Evolutionary conservation across 192 early-diverging fungal genomes (phyloP), one percentile per base, ranked within the genome.

Genomic region (Rhizophagus sp.): DNA sequence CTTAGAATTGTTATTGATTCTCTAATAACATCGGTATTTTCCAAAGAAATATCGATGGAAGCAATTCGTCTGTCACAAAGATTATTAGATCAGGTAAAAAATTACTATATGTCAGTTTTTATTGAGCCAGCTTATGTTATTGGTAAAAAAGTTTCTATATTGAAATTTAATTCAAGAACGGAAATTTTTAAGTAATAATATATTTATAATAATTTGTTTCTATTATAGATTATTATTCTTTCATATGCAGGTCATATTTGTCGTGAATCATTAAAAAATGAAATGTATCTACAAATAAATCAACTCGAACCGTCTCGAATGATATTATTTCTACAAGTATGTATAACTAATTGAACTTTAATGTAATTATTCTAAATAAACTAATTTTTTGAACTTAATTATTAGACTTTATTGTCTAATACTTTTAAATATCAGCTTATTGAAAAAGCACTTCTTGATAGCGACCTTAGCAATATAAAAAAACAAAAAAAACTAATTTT

Each of bases 211-310:
- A 25, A 62, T 62, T 30, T 8, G 15, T 75, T 36, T 76, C 33
- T 61, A n/a, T 63, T 76, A 15, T 19, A 78, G 76, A 78, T 78
- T 27, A 78, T 78, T 66, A 19, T 78, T 6, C 76, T 78, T 67
- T 78, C 76, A 11, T 66, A 67, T 33, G 62, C 76, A 44, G 76
- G 76, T 49, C 3, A 61, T 44, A 78, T 78, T 33, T 78, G 76
- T 62, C 15, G 33, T 25, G 63, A 44, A 17, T 67, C 57, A 6
- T 47, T 78, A 25, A 67, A 41, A 33, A 25, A 17, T 44, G 76
- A 78, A 65, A 13, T 66, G 0, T 78, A 78, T 67, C 22, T 67
- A 22, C 64, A 63, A 25, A 78, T 52, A 1, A 78, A 66, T 27
- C 68, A 52, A 44, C 44, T 78, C 15, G 34, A 67, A 24, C 65